Percentiles rank a stretch among this genome's conserved stretches.
These are phyloP conservation scores for Abelmoschus esculentus DNA, from an alignment of 345 rosid species.

Conservation along the genomic window DNA sequence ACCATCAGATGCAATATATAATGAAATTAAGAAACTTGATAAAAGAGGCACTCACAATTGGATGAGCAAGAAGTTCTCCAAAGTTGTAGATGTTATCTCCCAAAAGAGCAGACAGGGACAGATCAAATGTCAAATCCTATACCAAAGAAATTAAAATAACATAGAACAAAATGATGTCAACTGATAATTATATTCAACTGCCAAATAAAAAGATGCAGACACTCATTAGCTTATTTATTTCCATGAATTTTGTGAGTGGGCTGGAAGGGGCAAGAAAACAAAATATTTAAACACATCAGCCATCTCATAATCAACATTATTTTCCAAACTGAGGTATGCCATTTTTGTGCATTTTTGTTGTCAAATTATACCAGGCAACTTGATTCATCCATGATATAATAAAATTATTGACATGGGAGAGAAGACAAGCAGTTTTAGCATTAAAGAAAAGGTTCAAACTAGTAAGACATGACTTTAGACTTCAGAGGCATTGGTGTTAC, in stretches of 20 bases:
- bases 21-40: not conserved
- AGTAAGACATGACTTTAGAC: not conserved
- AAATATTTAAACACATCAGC: not conserved
- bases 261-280: not conserved
- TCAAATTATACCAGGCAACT: not conserved
- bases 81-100: conserved; percentile 99
- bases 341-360: not conserved
- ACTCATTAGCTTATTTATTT: not conserved
- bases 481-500: not conserved
- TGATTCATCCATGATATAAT: not conserved
- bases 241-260: not conserved
- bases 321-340: not conserved
- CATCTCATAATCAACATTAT: not conserved
- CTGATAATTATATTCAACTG: not conserved
- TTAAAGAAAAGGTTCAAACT: not conserved
- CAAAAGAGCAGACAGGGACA: conserved; percentile 93
- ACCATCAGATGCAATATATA: not conserved
- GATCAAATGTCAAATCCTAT: conserved; percentile 96
- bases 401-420: not conserved
- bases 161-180: not conserved
- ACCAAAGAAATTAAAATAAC: conserved; percentile 5
- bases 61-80: conserved; percentile 97
- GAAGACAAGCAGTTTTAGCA: not conserved
- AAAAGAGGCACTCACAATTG: conserved; percentile 60
- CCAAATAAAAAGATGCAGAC: not conserved